Base-by-base conservation (phyloP, 2,329 filamentous ascomycete genomes). In the Tolypocladium ophioglossoides region DNA sequence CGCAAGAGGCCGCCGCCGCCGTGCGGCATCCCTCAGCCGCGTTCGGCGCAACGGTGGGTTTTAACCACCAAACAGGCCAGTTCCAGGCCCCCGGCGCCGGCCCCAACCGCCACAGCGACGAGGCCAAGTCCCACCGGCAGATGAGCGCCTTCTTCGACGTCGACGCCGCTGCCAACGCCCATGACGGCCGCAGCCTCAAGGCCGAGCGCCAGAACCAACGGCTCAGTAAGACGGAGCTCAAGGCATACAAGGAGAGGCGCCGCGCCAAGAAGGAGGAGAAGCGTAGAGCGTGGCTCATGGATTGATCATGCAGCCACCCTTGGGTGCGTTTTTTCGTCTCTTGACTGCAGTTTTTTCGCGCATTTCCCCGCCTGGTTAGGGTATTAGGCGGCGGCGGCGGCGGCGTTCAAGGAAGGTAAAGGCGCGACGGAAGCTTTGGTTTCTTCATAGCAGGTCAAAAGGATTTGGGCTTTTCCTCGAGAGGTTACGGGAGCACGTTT, bases 131-230 rank as follows among this genome's bases (percentile, higher is more conserved):
- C 56, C 79, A 78, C 52, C 79, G 94, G 47, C 94, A 97, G 73
- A 87, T 97, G 87, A 88, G 89, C 66, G 89, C 91, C 41, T 97
- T 86, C 72, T 99, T 97, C 69, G 92, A 99, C 67, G 91, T 96
- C 46, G 91, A 97, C 69, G 89, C 91, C 5, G 91, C 91, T 3
- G 92, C 91, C 5, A 96, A 95, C 66, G 82, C 83, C 55, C 91
- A 99, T 65, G 86, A 96, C 62, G 94, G 94, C 2, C 82, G 86
- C 55, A 96, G 91, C 66, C 75, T 99, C 55, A 95, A 92, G 72
- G 94, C 91, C 2, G 94, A 99, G 75, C 80, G 94, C 54, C 85
- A 87, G 55, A 84, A 85, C 53, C 91, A 94, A 79, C 91, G 89
- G 71, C 78, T 92, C 27, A 86, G 75, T 54, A 95, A 92, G 76